Conservation (phyloP, 2,329 filamentous ascomycete species). For the Penicillium sp. region DNA sequence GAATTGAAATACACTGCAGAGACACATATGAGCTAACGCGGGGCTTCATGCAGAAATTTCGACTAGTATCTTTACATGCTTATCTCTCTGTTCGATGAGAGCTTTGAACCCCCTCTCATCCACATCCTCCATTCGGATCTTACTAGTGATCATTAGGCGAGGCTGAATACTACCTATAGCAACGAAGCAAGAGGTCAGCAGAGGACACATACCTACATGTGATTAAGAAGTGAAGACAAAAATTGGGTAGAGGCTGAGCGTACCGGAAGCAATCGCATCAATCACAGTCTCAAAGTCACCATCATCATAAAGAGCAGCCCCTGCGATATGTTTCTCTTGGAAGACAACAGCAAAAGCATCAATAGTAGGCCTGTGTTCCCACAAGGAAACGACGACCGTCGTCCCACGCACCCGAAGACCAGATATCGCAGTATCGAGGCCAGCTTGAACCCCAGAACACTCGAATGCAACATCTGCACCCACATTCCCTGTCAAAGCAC, state of each 20-base stretch:
- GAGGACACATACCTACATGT: neutral
- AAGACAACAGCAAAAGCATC: slow-evolving; percentile 55
- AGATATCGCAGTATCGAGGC: slow-evolving; percentile 47
- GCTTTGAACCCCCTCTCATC: slow-evolving; percentile 59
- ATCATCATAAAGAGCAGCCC: slow-evolving; percentile 50
- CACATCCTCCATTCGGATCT: slow-evolving; percentile 57
- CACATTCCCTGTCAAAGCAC: slow-evolving; percentile 47
- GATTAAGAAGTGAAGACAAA: neutral
- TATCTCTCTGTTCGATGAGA: slow-evolving; percentile 60
- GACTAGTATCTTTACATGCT: slow-evolving; percentile 64
- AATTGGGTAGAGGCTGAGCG: slow-evolving; percentile 1
- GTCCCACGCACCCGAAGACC: slow-evolving; percentile 56
- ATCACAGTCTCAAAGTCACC: slow-evolving; percentile 62
- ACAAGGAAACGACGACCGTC: slow-evolving; percentile 63
- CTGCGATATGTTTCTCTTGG: slow-evolving; percentile 54
- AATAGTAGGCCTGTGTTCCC: slow-evolving; percentile 58
- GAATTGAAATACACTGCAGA: neutral
- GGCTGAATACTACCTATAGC: slow-evolving; percentile 52
- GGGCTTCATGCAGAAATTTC: slow-evolving; percentile 24
- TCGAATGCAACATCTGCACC: slow-evolving; percentile 61
- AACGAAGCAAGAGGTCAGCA: slow-evolving; percentile 23
- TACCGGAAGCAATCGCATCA: slow-evolving; percentile 43
- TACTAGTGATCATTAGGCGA: slow-evolving; percentile 60
- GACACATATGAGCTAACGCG: neutral
- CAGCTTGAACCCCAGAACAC: slow-evolving; percentile 60